Evolutionary conservation across 306 rosid genomes (phyloP), one percentile per base, ranked within the genome.

Genomic region (Vigna mungo): DNA sequence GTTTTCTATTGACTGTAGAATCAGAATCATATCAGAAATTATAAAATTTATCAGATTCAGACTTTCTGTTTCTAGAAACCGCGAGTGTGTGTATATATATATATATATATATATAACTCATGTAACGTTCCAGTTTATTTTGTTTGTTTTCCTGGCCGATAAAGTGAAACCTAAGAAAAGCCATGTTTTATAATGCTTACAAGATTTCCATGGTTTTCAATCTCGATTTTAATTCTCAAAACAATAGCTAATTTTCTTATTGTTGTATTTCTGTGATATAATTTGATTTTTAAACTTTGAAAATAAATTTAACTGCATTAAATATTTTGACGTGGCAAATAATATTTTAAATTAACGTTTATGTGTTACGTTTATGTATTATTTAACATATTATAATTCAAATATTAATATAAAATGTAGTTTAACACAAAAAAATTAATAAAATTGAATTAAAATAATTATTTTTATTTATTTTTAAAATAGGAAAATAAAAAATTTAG

Each of bases 91-190:
- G 4, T 32, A 32, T 32, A 32, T 32, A 32, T 32, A 32, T 32
- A 32, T 32, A 32, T 32, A 32, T 32, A 32, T 32, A 32, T 32
- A 32, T 32, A 32, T n/a, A 23, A 55, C 15, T 36, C 56, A 54
- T 46, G 69, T 55, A 71, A 55, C 36, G 34, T 21, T 49, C 46
- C 11, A 60, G 48, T 68, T 44, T 68, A n/a, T 54, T 69, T 32
- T 32, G 5, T 20, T 71, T 71, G 70, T 71, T 71, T 25, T 71
- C 37, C 59, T 82, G 77, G 79, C 74, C 17, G 51, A 61, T 60
- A 61, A 52, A 63, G 14, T 71, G 63, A 63, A 51, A 77, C 44
- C 49, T 30, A 56, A 44, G 20, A 53, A 34, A 44, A 21, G 14
- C 17, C 30, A 15, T 20, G 2, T 63, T 70, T 70, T 75, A 17